Conservation (phyloP, 495 filamentous ascomycete genomes). For the Sphaerosporella brunnea region DNA sequence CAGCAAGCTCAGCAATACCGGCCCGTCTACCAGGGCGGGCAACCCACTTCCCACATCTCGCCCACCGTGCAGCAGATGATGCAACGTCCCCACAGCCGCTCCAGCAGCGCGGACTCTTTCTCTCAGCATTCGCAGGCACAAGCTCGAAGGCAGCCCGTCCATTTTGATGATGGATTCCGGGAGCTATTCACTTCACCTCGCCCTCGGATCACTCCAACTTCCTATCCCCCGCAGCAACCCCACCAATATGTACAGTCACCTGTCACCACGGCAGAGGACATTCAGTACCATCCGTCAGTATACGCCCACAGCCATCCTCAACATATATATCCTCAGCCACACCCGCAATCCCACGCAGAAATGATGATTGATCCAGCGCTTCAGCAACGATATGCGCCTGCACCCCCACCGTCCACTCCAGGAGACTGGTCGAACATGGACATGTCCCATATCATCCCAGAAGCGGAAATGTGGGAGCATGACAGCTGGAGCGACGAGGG, state of each 20-base stretch:
- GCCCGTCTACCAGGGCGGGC: conserved; percentile 28
- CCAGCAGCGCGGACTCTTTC: conserved; percentile 15
- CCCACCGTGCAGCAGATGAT: conserved; percentile 1
- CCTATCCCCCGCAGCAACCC: conserved; percentile 7
- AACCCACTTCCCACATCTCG: background rate
- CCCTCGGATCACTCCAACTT: conserved; percentile 13
- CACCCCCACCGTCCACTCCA: background rate
- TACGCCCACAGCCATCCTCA: conserved; percentile 10
- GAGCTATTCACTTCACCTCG: conserved; percentile 21
- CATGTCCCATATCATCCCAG: conserved; percentile 18
- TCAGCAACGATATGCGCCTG: conserved; percentile 8
- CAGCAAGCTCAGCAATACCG: conserved; percentile 27
- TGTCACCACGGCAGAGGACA: background rate
- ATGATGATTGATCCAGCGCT: conserved; percentile 24
- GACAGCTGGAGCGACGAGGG: conserved; percentile 9
- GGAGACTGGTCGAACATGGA: conserved; percentile 20
- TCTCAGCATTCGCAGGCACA: conserved; percentile 15
- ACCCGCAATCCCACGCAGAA: conserved; percentile 8
- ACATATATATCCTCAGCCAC: conserved; percentile 9
- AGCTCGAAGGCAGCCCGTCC: conserved; percentile 15
- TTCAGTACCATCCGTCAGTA: conserved; percentile 7
- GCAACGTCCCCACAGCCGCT: conserved; percentile 6
- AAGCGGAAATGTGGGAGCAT: conserved; percentile 4
- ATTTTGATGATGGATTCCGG: conserved; percentile 23
- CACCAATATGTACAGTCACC: conserved; percentile 11